Percentiles rank a stretch among this genome's conserved stretches.
phyloP scores from a whole-genome alignment of 441 rosid species.

The Populus hybrid region DNA sequence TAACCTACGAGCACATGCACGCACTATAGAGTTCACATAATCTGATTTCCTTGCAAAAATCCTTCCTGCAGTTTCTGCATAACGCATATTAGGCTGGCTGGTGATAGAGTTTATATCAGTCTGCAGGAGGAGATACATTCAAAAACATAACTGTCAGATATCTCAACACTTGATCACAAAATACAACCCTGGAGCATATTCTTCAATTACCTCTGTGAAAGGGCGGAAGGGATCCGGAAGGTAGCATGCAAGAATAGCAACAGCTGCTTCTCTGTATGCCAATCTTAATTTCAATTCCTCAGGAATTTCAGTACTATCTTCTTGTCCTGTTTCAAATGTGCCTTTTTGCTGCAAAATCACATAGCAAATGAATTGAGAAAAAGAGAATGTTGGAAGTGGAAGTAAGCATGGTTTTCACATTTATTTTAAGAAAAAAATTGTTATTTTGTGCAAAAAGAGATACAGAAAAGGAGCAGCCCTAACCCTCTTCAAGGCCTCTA shows the following conservation, averaged over 20 bases:
- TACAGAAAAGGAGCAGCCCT: conserved; percentile 21
- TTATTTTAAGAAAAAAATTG: neutral
- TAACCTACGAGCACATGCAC: conserved; percentile 91
- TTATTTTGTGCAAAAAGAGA: neutral
- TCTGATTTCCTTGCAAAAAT: conserved; percentile 74
- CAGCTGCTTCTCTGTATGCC: conserved; percentile 96
- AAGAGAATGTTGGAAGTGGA: neutral
- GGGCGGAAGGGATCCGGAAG: conserved; percentile 79
- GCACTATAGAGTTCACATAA: conserved; percentile 73
- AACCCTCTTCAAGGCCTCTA: conserved; percentile 93
- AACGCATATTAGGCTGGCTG: conserved; percentile 79
- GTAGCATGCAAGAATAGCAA: conserved; percentile 87
- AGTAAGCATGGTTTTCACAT: neutral
- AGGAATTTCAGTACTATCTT: conserved; percentile 82
- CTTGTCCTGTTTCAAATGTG: conserved; percentile 97
- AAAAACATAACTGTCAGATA: conserved; percentile 14
- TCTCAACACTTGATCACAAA: conserved; percentile 22
- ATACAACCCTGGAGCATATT: neutral
- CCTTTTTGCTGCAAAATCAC: conserved; percentile 80
- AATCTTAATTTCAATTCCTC: conserved; percentile 82
- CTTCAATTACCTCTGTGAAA: conserved; percentile 57
- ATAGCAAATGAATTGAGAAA: conserved; percentile 21
- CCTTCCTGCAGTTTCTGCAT: conserved; percentile 55
- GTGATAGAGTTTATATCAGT: conserved; percentile 76
- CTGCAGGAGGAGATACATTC: conserved; percentile 48